Evolutionary conservation across 768 basidiomycete species (phyloP), one percentile per base, ranked within the genome.

Genomic region (Leccinum aurantiacum): DNA sequence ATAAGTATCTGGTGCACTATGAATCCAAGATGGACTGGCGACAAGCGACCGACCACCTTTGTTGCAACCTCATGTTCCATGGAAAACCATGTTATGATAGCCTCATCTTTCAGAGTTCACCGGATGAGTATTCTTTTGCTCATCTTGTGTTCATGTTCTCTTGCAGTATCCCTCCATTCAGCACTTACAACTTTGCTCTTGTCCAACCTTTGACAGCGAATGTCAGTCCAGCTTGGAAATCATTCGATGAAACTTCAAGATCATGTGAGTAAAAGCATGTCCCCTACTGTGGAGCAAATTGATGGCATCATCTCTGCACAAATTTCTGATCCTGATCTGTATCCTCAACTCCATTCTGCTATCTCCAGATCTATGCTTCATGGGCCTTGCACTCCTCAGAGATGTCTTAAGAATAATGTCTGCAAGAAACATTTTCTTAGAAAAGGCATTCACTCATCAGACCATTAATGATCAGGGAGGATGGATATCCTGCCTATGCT

Each of bases 361-460:
- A 75, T 84, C 19, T 61, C 57, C 3, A 46, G 19, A 19, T 46
- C 17, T 19, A 46, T 46, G 44, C 44, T 46, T 46, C n/a, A 46
- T 46, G 44, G 44, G 17, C 44, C 44, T 46, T 46, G 44, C 44
- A 17, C 19, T 46, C n/a, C 17, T n/a, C n/a, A 19, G 10, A 46
- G 44, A 19, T 46, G 44, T 46, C 14, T 46, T 46, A 19, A 46
- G 10, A 46, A 46, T 19, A 46, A 46, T 44, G 41, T 44, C n/a
- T 44, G 41, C 41, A 44, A 44, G n/a, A 44, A 44, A n/a, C 41
- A n/a, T 0, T 44, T 44, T 44, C 41, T n/a, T n/a, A n/a, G n/a
- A n/a, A 8, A 44, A 44, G 41, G 17, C 41, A n/a, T n/a, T 15
- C n/a, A 44, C 17, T 19, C 15, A 14, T 44, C 41, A 15, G 13